These are phyloP conservation scores for Coemansia sp. DNA, from an alignment of 192 early-diverging fungal species.

Conservation along the genomic window DNA sequence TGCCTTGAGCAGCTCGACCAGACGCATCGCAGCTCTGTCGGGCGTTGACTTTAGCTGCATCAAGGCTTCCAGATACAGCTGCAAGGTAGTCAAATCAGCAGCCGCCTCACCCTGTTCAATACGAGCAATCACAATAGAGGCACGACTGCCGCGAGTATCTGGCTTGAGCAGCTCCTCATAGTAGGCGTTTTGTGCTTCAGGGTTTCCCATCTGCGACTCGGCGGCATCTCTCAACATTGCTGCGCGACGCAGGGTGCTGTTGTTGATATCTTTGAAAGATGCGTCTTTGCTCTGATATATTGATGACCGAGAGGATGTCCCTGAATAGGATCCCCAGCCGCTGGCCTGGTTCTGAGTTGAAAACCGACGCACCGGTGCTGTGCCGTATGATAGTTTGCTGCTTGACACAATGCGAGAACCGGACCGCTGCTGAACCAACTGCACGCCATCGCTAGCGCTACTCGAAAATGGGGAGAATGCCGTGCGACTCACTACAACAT, in stretches of 20 bases:
- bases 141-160: slow-evolving; percentile 19
- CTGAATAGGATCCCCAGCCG: slow-evolving; percentile 44
- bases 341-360: slow-evolving; percentile 19
- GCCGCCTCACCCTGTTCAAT: slow-evolving; percentile 41
- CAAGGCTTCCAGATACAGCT: slow-evolving; percentile 43
- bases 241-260: slow-evolving; percentile 27
- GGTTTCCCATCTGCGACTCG: slow-evolving; percentile 14
- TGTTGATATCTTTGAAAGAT: slow-evolving; percentile 15
- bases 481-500: too few relatives aligned
- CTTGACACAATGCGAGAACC: background rate
- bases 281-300: background rate
- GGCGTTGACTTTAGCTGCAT: slow-evolving; percentile 40
- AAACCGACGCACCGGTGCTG: slow-evolving; percentile 25
- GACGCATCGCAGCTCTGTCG: slow-evolving; percentile 41
- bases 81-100: slow-evolving; percentile 35
- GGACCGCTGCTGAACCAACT: background rate
- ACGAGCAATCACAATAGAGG: slow-evolving; percentile 38
- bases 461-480: too few relatives aligned
- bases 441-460: background rate
- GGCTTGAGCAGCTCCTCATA: slow-evolving; percentile 44
- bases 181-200: slow-evolving; percentile 40
- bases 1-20: slow-evolving; percentile 38
- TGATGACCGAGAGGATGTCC: slow-evolving; percentile 3
- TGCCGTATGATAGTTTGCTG: too few relatives aligned
- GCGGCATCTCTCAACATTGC: slow-evolving; percentile 28